Conservation (phyloP, 345 rosid genomes). For the Brassica juncea region DNA sequence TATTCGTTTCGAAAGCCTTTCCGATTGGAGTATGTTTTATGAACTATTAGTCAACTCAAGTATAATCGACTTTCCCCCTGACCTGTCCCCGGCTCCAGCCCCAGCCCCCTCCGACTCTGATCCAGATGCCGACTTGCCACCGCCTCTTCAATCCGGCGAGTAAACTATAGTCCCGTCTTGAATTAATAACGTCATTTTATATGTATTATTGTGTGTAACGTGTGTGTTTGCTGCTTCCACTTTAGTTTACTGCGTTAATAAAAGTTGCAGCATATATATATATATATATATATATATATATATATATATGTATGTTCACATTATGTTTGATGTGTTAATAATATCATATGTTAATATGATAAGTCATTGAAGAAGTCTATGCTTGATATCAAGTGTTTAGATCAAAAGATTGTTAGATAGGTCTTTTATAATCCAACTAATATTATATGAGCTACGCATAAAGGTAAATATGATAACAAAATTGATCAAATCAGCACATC, state of each 20-base stretch:
- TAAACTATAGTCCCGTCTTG: not conserved
- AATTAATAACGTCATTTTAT: not conserved
- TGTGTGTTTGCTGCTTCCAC: conserved; percentile 1
- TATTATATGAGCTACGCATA: no score
- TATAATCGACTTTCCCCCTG: not conserved
- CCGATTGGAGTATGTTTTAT: not conserved
- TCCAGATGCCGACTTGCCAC: not conserved
- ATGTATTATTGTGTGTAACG: not conserved
- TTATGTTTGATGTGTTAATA: no score
- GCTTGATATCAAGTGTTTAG: no score
- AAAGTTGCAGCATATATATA: not conserved
- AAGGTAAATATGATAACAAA: no score
- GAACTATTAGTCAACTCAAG: not conserved
- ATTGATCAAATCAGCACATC: no score
- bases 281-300: no score
- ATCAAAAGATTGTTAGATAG: no score
- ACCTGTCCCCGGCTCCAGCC: not conserved
- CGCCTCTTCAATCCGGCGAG: not conserved
- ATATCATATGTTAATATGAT: no score
- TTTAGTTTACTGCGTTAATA: not conserved
- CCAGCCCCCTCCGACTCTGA: no score
- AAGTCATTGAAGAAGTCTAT: no score
- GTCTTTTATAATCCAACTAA: not conserved
- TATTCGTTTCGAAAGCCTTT: not conserved
- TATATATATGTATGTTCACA: no score